Evolutionary conservation across 2,329 filamentous ascomycete species (phyloP).

Genomic region (Lachnellula arida): DNA sequence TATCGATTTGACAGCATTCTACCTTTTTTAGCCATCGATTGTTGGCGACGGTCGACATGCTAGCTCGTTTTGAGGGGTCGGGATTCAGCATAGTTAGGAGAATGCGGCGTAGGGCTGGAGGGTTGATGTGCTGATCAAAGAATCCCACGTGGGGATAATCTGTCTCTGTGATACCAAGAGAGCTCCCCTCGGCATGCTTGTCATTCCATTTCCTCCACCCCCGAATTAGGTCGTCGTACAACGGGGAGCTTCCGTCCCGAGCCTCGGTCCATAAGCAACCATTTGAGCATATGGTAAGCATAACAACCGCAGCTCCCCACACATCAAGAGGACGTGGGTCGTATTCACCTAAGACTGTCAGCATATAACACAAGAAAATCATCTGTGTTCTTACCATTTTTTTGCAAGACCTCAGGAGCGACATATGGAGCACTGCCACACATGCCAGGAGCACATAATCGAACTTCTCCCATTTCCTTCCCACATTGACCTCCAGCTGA

Average conservation of each 20-base stretch:
- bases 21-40: slow-evolving; percentile 70
- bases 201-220: slow-evolving; percentile 67
- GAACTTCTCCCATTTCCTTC: slow-evolving; percentile 64
- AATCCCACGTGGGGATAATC: slow-evolving; percentile 62
- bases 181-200: slow-evolving; percentile 44
- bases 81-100: slow-evolving; percentile 81
- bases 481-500: slow-evolving; percentile 70
- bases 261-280: slow-evolving; percentile 73
- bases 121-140: slow-evolving; percentile 62
- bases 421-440: slow-evolving; percentile 85
- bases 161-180: slow-evolving; percentile 44
- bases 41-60: slow-evolving; percentile 62
- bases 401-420: slow-evolving; percentile 75
- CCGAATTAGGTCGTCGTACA: slow-evolving; percentile 58
- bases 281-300: slow-evolving; percentile 69
- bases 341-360: slow-evolving; percentile 42
- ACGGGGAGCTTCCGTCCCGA: slow-evolving; percentile 42
- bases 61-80: slow-evolving; percentile 64
- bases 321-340: slow-evolving; percentile 80
- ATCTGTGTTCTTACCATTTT: slow-evolving; percentile 42
- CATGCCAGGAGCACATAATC: slow-evolving; percentile 71
- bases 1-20: slow-evolving; percentile 74
- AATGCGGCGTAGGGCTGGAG: slow-evolving; percentile 63
- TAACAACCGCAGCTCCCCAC: slow-evolving; percentile 81
- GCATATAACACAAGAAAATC: background rate